Base-by-base conservation (phyloP, 331 rosid genomes). In the Pyracantha coccinea region DNA sequence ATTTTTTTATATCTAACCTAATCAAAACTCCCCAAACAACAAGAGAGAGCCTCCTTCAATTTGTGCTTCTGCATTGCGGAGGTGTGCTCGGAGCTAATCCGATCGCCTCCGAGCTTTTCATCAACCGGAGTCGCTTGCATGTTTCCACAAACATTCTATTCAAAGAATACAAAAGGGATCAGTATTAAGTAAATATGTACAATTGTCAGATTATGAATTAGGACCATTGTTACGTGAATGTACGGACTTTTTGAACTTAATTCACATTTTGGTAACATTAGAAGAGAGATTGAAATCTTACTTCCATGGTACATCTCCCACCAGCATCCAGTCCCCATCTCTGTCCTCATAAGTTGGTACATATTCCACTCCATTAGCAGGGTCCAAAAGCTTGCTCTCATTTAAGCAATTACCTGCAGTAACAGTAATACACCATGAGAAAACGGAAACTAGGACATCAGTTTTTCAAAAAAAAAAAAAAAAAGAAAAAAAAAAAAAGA, bases 281-380 rank as follows among this genome's bases (percentile, higher is more conserved):
- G 19, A 25, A 9, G 4, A 60, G n/a, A 60, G n/a, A 60, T 21
- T 0, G 35, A 57, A 64, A 66, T 80, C 83, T 79, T 82, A 91
- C 97, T 86, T 84, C 97, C 97, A 92, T 0, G 97, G 96, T 12
- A 92, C 96, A 86, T 92, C 96, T 31, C 97, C 97, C n/a, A 89
- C 86, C 50, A 92, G 82, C 97, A 92, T 92, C 97, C 93, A 92
- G 58, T 89, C 96, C 54, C 93, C 97, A 55, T 92, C 97, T 76
- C 73, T 88, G 78, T 92, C 96, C 72, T 92, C 96, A 35, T 88
- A 89, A 44, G 94, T 89, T 21, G 92, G 87, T 63, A 88, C 83
- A 82, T 88, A 91, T 24, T 91, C 92, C 21, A 79, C 68, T 16
- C 88, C 90, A 80, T 82, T 87, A 24, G 80, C 89, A 14, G 75